A percentile compares a stretch with the other conserved stretches of the same genome.
Evolutionary conservation across 2,329 filamentous ascomycete species (phyloP).

Genomic region (Alternaria arborescens): DNA sequence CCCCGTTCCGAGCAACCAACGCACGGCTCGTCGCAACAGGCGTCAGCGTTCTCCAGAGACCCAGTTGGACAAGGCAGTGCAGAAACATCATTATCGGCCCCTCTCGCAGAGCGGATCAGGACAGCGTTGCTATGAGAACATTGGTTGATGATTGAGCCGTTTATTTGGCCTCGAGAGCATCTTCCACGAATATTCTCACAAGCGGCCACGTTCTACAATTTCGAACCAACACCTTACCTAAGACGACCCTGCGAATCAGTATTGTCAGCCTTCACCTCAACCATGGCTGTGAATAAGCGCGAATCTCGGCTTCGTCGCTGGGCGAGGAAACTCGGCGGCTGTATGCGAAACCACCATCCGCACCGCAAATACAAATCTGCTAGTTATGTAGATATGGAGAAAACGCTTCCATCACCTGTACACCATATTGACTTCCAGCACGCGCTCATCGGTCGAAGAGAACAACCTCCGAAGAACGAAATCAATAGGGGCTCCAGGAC

Average conservation of each 20-base stretch:
- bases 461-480: constrained; percentile 1
- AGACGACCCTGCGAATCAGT: neutral
- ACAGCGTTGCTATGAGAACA: constrained; percentile 2
- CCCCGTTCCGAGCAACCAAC: neutral
- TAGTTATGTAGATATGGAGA: constrained; percentile 5
- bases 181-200: neutral
- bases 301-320: constrained; percentile 9
- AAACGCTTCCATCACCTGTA: neutral
- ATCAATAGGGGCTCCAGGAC: neutral
- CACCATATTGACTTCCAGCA: neutral
- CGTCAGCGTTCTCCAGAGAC: neutral
- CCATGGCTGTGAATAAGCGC: constrained; percentile 5
- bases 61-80: neutral
- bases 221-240: neutral
- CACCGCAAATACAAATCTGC: constrained; percentile 8
- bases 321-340: constrained; percentile 13
- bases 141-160: neutral
- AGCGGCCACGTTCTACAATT: neutral
- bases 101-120: neutral
- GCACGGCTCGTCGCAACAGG: neutral
- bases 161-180: neutral
- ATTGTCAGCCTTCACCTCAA: neutral
- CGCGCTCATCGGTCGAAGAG: neutral
- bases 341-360: constrained; percentile 8
- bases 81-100: constrained; percentile 10